Evolutionary conservation across 768 basidiomycete genomes (phyloP).

Genomic region (Mycena indigotica): DNA sequence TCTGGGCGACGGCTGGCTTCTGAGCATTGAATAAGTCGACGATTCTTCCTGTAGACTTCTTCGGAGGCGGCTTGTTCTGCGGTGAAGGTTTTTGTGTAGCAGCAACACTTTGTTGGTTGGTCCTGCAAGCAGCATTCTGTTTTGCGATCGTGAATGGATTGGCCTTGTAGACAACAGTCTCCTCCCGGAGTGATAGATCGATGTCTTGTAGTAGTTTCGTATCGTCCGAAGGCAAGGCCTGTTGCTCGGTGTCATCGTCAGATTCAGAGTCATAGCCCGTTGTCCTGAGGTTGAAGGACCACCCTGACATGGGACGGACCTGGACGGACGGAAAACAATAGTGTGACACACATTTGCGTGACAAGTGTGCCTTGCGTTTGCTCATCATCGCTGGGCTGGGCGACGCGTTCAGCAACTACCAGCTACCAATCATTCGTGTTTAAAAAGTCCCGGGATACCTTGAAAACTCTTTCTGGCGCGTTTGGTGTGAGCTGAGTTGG

Average conservation of each 20-base stretch:
- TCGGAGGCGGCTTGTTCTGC: background rate
- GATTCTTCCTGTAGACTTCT: constrained; percentile 28
- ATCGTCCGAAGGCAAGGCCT: constrained; percentile 23
- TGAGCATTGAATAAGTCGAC: constrained; percentile 52
- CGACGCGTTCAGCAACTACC: constrained; percentile 13
- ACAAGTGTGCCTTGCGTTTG: constrained; percentile 1
- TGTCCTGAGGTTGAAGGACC: constrained; percentile 42
- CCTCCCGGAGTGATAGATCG: constrained; percentile 60
- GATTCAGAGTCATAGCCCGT: constrained; percentile 26
- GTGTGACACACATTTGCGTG: background rate
- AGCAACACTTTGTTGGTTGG: constrained; percentile 14
- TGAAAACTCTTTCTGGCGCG: background rate
- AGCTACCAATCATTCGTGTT: background rate
- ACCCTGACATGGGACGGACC: constrained; percentile 25
- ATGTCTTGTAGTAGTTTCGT: constrained; percentile 46
- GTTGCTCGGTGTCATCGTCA: constrained; percentile 23
- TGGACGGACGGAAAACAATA: background rate
- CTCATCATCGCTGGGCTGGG: constrained; percentile 12
- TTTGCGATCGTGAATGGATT: constrained; percentile 84
- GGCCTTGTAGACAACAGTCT: constrained; percentile 65
- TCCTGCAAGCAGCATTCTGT: constrained; percentile 68
- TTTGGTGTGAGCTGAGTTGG: background rate
- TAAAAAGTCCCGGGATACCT: constrained; percentile 25
- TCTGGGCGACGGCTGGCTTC: constrained; percentile 23
- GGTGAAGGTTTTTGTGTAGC: background rate